Evolutionary conservation across 306 rosid species (phyloP).

Genomic region (Rubus parviflorus): DNA sequence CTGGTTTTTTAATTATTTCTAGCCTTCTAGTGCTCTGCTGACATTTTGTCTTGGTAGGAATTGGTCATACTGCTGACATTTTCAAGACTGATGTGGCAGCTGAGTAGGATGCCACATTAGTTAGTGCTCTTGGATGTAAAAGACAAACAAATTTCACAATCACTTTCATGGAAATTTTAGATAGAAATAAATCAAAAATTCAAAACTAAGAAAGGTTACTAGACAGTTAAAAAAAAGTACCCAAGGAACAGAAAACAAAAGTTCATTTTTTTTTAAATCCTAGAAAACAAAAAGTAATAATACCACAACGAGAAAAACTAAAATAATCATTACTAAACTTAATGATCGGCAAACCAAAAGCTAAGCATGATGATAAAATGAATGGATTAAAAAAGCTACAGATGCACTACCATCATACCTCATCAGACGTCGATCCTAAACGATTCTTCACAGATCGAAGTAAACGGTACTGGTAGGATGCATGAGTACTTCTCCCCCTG

Average conservation of each 20-base stretch:
- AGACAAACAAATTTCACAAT: too few relatives aligned
- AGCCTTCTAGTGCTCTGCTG: too few relatives aligned
- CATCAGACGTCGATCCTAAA: constrained; percentile 81
- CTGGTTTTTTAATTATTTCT: neutral
- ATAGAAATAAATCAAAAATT: neutral
- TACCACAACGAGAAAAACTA: neutral
- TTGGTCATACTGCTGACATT: neutral
- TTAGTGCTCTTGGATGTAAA: too few relatives aligned
- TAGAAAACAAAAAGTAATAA: neutral
- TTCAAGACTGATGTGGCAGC: neutral
- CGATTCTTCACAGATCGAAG: constrained; percentile 95
- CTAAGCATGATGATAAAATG: constrained; percentile 1
- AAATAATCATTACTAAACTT: neutral
- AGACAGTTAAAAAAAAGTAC: neutral
- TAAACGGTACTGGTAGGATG: constrained; percentile 53
- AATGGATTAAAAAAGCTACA: neutral
- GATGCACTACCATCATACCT: constrained; percentile 42
- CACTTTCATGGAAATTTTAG: too few relatives aligned
- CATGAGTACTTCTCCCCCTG: constrained; percentile 90
- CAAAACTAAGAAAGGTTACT: neutral
- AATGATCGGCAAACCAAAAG: neutral
- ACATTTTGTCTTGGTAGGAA: too few relatives aligned
- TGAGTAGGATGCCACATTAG: neutral
- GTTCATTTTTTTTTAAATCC: neutral
- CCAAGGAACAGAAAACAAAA: neutral